These are phyloP conservation scores for Podospora bellae-mahoneyi DNA, from an alignment of 495 filamentous ascomycete species.

Conservation along the genomic window DNA sequence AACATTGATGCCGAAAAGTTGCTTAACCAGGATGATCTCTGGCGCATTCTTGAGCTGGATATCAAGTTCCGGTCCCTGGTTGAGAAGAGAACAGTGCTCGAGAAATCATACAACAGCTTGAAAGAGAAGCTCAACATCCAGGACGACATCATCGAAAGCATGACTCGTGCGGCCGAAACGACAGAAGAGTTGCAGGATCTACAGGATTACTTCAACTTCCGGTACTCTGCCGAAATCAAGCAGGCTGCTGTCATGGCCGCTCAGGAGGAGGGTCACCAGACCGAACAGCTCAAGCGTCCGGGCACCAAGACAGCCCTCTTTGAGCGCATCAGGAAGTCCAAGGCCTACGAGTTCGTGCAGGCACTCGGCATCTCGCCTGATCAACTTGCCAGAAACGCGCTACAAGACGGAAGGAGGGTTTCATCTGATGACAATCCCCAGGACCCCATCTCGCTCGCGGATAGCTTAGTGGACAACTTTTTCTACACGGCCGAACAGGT, in stretches of 20 bases:
- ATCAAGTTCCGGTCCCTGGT: conserved; percentile 87
- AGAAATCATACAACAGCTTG: conserved; percentile 71
- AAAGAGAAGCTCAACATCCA: conserved; percentile 51
- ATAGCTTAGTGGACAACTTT: conserved; percentile 63
- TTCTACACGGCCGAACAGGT: conserved; percentile 75
- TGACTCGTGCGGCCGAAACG: conserved; percentile 67
- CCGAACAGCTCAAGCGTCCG: conserved; percentile 62
- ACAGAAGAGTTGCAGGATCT: conserved; percentile 96
- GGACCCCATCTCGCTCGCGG: conserved; percentile 81
- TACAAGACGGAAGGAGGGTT: conserved; percentile 69
- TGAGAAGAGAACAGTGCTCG: conserved; percentile 81
- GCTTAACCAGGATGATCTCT: conserved; percentile 86
- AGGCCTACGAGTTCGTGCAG: conserved; percentile 75
- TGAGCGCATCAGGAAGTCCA: conserved; percentile 76
- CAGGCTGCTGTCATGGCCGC: conserved; percentile 62
- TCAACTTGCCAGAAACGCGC: conserved; percentile 77
- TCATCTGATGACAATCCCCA: conserved; percentile 77
- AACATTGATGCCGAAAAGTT: conserved; percentile 80
- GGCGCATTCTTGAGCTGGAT: conserved; percentile 90
- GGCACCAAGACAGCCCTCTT: conserved; percentile 70
- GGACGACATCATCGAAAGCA: conserved; percentile 71
- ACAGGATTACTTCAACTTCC: conserved; percentile 95
- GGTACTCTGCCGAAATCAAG: conserved; percentile 77
- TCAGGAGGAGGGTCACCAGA: conserved; percentile 50
- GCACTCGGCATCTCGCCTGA: conserved; percentile 89